phyloP scores from a whole-genome alignment of 2,329 filamentous ascomycete species.

The Nemania abortiva region DNA sequence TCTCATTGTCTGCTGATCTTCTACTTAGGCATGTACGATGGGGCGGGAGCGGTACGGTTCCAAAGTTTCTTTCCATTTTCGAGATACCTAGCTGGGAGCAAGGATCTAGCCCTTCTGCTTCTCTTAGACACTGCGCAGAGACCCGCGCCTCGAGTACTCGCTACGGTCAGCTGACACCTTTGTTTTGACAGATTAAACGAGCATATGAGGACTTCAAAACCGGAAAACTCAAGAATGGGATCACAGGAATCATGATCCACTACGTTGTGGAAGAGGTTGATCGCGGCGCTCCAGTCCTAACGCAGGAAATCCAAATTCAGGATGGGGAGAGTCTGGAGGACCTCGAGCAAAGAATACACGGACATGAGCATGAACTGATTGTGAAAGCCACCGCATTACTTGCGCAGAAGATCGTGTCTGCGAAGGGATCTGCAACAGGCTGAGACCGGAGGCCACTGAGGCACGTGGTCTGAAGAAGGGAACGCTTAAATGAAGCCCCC shows the following conservation, averaged over 20 bases:
- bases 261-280: conserved; percentile 78
- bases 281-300: conserved; percentile 73
- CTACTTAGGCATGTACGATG: conserved; percentile 71
- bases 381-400: conserved; percentile 68
- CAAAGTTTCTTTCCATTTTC: neutral
- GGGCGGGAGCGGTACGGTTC: conserved; percentile 64
- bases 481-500: conserved; percentile 14
- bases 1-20: conserved; percentile 9
- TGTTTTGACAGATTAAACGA: conserved; percentile 65
- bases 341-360: conserved; percentile 73
- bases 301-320: conserved; percentile 69
- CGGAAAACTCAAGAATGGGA: conserved; percentile 68
- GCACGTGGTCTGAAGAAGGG: conserved; percentile 8
- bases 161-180: conserved; percentile 15
- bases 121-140: neutral
- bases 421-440: conserved; percentile 39
- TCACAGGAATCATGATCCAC: conserved; percentile 79
- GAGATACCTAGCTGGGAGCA: neutral
- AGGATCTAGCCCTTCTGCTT: neutral
- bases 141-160: neutral
- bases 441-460: conserved; percentile 19
- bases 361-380: conserved; percentile 74
- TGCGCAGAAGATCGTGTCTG: conserved; percentile 44
- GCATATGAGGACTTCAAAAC: conserved; percentile 72
- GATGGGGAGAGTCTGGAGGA: conserved; percentile 68